Evolutionary conservation across 2,329 filamentous ascomycete genomes (phyloP).

Genomic region (Daldinia sp.): DNA sequence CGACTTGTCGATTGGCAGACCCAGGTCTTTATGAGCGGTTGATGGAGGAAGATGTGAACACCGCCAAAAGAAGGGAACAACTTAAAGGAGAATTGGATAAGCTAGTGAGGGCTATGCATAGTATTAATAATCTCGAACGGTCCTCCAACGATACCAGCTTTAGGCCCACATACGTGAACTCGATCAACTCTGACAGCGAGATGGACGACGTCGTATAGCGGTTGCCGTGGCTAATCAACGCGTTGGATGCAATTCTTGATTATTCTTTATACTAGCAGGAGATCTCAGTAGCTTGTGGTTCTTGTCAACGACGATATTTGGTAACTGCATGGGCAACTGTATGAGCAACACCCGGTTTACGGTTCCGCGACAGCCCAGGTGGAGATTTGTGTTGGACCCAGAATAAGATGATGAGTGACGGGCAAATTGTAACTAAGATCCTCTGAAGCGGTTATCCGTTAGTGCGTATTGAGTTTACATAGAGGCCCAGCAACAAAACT

Average conservation of each 20-base stretch:
- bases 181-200: constrained; percentile 26
- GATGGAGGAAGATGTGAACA: constrained; percentile 59
- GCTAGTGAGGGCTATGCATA: constrained; percentile 56
- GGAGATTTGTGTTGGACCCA: too few species aligned
- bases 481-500: too few species aligned
- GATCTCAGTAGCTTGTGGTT: not conserved
- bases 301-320: not conserved
- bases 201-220: constrained; percentile 26
- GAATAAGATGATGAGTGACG: too few species aligned
- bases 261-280: constrained; percentile 1
- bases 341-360: not conserved
- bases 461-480: too few species aligned
- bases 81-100: constrained; percentile 57
- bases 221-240: not conserved
- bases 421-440: too few species aligned
- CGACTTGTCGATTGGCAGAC: constrained; percentile 23
- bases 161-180: constrained; percentile 2
- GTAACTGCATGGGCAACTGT: not conserved
- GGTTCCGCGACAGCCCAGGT: not conserved
- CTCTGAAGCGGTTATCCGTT: too few species aligned
- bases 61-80: constrained; percentile 51
- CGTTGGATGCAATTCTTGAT: not conserved
- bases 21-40: constrained; percentile 52
- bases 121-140: constrained; percentile 55
- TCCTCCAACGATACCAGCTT: constrained; percentile 41